A percentile compares a stretch with the other conserved stretches of the same genome.
phyloP scores from a whole-genome alignment of 192 early-diverging fungal genomes.

The Coemansia sp. region DNA sequence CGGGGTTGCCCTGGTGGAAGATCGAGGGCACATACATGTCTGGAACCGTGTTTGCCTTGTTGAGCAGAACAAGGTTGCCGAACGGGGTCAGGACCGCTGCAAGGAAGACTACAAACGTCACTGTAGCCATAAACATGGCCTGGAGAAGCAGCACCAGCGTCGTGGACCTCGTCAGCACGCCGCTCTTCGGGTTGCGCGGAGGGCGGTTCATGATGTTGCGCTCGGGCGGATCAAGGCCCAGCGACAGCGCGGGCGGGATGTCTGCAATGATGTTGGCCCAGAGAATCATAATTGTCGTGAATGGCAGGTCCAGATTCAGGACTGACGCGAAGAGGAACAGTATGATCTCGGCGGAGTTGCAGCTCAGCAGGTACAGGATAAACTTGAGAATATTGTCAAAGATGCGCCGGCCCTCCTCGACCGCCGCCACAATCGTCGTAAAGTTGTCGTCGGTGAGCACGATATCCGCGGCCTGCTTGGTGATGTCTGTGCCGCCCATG shows the following conservation, averaged over 20 bases:
- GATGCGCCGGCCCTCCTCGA: conserved; percentile 89
- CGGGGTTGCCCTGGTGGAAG: conserved; percentile 48
- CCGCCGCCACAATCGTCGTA: conserved; percentile 89
- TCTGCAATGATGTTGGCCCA: conserved; percentile 99
- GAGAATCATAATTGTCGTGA: conserved; percentile 91
- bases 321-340: conserved; percentile 76
- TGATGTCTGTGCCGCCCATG: conserved; percentile 91
- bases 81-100: conserved; percentile 55
- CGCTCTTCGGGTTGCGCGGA: conserved; percentile 73
- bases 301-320: conserved; percentile 78
- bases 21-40: conserved; percentile 47
- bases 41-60: conserved; percentile 16
- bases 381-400: conserved; percentile 99
- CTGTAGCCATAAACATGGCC: conserved; percentile 64
- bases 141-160: conserved; percentile 70
- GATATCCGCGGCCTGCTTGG: conserved; percentile 98
- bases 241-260: conserved; percentile 91
- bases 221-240: conserved; percentile 89
- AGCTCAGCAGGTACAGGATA: conserved; percentile 88
- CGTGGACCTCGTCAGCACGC: conserved; percentile 68
- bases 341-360: conserved; percentile 95
- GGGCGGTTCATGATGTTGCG: conserved; percentile 77
- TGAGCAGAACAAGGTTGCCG: conserved; percentile 30
- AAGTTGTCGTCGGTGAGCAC: conserved; percentile 95
- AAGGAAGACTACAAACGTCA: conserved; percentile 65